Evolutionary conservation across 768 basidiomycete genomes (phyloP), one percentile per base, ranked within the genome.

Genomic region (Agrocybe pediades): DNA sequence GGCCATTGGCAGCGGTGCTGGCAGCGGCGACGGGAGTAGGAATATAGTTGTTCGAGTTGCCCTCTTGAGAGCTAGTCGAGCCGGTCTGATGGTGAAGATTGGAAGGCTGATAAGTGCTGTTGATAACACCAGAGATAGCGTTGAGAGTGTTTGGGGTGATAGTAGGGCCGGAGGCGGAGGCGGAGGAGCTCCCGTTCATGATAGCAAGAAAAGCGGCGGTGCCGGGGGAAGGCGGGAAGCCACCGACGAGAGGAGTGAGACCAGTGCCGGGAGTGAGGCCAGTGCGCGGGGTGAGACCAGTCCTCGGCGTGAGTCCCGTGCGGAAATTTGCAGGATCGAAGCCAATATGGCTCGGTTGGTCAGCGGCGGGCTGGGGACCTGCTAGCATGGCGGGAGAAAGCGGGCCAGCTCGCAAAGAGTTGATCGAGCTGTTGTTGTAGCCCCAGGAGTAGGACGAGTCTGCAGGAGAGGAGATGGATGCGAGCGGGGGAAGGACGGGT

Each of bases 341-440:
- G 46, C 77, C 64, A 40, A 78, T 60, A 51, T 76, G 76, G 33
- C 11, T 36, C 6, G 66, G 41, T 64, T 62, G 66, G 63, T 78
- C 72, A 27, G 70, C 71, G 47, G 73, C 60, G 43, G 77, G 78
- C 67, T 85, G 86, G 3, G 94, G 95, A 8, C 90, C 96, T 23
- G 92, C 85, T 55, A 97, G 87, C 92, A 98, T 96, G 50, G 96
- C 95, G 25, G 96, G 96, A 5, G 92, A 94, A 50, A 98, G 86
- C 1, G 96, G 96, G 3, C 95, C 96, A 0, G 95, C 83, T 42
- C 96, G 86, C 27, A 98, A 84, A 2, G 92, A 95, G 69, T 89
- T 89, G 45, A 87, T 73, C 40, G 85, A 67, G 41, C 64, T 65
- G 13, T 80, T 70, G 39, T 81, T 78, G 66, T 85, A 85, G 29